Evolutionary conservation across 371 early-diverging fungal species (phyloP).

Genomic region (Haplosporangium sp.): DNA sequence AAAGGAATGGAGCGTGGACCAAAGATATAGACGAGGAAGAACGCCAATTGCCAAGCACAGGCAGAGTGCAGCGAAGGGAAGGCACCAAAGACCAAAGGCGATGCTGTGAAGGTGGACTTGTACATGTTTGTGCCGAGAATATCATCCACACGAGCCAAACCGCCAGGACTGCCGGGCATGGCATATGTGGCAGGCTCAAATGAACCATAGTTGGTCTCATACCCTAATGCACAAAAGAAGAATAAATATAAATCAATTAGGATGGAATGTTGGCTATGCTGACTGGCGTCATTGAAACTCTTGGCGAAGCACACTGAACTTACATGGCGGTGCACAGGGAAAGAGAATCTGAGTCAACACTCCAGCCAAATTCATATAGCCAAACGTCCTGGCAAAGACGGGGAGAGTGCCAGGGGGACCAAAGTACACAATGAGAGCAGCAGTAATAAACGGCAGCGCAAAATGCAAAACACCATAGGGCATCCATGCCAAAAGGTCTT

Average conservation of each 20-base stretch:
- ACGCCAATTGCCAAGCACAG: slow-evolving; percentile 73
- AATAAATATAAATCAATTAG: not conserved
- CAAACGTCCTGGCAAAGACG: slow-evolving; percentile 73
- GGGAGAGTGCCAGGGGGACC: slow-evolving; percentile 66
- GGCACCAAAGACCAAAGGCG: slow-evolving; percentile 83
- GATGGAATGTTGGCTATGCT: too few species aligned
- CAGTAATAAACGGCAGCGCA: slow-evolving; percentile 69
- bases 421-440: slow-evolving; percentile 58
- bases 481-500: slow-evolving; percentile 77
- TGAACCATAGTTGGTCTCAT: slow-evolving; percentile 67
- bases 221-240: slow-evolving; percentile 58
- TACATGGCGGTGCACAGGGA: slow-evolving; percentile 84
- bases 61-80: slow-evolving; percentile 82
- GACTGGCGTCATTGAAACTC: too few species aligned
- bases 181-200: slow-evolving; percentile 71
- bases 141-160: slow-evolving; percentile 75
- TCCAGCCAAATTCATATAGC: slow-evolving; percentile 76
- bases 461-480: slow-evolving; percentile 82
- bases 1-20: slow-evolving; percentile 64
- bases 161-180: slow-evolving; percentile 80
- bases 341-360: slow-evolving; percentile 76
- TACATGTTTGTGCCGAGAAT: slow-evolving; percentile 74
- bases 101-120: slow-evolving; percentile 73
- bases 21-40: slow-evolving; percentile 64
- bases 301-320: slow-evolving; percentile 39